These are phyloP conservation scores for Xylaria arbuscula DNA, from an alignment of 2,329 filamentous ascomycete genomes.

Conservation along the genomic window DNA sequence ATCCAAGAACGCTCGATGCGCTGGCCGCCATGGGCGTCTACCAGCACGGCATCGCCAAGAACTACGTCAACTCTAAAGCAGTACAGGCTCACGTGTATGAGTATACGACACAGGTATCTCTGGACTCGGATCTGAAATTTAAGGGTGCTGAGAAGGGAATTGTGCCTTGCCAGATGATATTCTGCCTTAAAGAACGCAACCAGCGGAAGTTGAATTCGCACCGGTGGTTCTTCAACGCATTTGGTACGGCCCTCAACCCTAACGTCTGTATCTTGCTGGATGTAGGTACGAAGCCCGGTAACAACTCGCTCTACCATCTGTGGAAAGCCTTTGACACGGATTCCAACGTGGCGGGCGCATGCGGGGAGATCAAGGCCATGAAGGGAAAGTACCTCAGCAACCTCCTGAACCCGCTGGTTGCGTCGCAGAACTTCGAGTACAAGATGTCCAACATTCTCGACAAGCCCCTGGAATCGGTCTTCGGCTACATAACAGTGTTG, in stretches of 20 bases:
- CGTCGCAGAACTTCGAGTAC: conserved; percentile 99
- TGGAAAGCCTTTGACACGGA: conserved; percentile 99
- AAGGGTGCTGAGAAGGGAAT: conserved; percentile 99
- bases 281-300: conserved; percentile 90
- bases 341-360: conserved; percentile 95
- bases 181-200: conserved; percentile 98
- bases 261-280: conserved; percentile 98
- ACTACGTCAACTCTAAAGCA: conserved; percentile 94
- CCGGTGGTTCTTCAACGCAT: conserved; percentile 99
- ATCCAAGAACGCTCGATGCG: conserved; percentile 91
- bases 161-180: conserved; percentile 97
- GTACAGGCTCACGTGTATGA: conserved; percentile 98
- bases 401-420: conserved; percentile 91
- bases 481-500: conserved; percentile 96
- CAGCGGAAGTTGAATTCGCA: conserved; percentile 98
- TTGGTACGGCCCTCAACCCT: conserved; percentile 89
- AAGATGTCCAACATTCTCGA: conserved; percentile 99
- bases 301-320: conserved; percentile 92
- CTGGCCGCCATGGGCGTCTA: conserved; percentile 97
- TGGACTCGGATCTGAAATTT: conserved; percentile 96
- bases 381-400: conserved; percentile 85
- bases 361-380: conserved; percentile 99
- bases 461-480: conserved; percentile 95
- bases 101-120: conserved; percentile 96
- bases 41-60: conserved; percentile 98